Evolutionary conservation across 352 stramenopile species (phyloP).

Genomic region (Phytophthora foliorum): DNA sequence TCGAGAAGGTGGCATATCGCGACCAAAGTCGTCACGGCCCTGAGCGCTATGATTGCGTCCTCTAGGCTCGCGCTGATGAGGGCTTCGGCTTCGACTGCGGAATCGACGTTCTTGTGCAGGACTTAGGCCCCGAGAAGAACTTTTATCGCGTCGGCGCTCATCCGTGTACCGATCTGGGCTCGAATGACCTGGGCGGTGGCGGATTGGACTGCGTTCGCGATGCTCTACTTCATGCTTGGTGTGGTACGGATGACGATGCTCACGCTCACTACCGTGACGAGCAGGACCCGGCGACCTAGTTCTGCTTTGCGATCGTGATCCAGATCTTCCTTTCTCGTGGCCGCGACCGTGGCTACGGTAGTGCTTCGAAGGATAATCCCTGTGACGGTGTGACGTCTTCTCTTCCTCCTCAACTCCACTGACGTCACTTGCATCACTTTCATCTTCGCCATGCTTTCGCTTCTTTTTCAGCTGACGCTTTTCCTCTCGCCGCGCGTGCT

Average conservation of each 20-base stretch:
- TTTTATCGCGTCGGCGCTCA: slow-evolving; percentile 15
- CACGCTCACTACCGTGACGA: not conserved
- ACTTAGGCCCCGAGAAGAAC: slow-evolving; percentile 19
- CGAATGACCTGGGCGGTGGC: slow-evolving; percentile 6
- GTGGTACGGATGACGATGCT: not conserved
- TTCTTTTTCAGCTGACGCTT: slow-evolving; percentile 55
- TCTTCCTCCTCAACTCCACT: slow-evolving; percentile 33
- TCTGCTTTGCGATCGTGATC: slow-evolving; percentile 22
- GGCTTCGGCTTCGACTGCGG: slow-evolving; percentile 33
- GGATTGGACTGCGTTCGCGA: slow-evolving; percentile 9
- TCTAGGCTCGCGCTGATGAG: slow-evolving; percentile 5
- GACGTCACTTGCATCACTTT: slow-evolving; percentile 37
- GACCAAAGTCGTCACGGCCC: slow-evolving; percentile 37
- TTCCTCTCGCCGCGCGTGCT: slow-evolving; percentile 46
- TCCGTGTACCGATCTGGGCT: not conserved
- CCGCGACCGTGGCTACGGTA: slow-evolving; percentile 16
- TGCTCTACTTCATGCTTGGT: slow-evolving; percentile 10
- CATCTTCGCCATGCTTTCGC: slow-evolving; percentile 40
- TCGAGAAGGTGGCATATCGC: slow-evolving; percentile 22
- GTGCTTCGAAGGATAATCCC: slow-evolving; percentile 19
- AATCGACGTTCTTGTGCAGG: slow-evolving; percentile 6
- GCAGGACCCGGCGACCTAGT: slow-evolving; percentile 21
- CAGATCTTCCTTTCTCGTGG: slow-evolving; percentile 18
- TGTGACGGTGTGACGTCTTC: slow-evolving; percentile 5
- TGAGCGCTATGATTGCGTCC: slow-evolving; percentile 9